Conservation (phyloP, 805 yeast genomes). For the Saccharomycopsis fibuligera region DNA sequence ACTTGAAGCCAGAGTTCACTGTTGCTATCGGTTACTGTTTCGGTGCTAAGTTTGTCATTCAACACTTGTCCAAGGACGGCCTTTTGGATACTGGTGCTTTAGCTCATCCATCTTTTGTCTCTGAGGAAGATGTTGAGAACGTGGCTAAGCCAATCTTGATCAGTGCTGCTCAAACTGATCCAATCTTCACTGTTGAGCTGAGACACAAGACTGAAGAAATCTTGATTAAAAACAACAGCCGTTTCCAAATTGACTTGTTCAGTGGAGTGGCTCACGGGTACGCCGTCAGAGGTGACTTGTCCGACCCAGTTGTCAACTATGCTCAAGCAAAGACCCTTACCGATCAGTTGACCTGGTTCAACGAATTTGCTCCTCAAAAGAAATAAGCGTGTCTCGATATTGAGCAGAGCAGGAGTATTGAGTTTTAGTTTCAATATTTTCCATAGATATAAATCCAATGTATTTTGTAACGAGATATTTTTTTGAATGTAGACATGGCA, state of each 20-base stretch:
- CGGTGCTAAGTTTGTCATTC: conserved; percentile 67
- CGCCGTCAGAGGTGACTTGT: conserved; percentile 69
- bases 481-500: too few relatives aligned
- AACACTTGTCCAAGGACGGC: conserved; percentile 29
- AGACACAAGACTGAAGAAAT: conserved; percentile 56
- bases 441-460: too few relatives aligned
- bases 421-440: too few relatives aligned
- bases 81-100: conserved; percentile 56
- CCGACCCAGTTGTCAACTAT: conserved; percentile 44
- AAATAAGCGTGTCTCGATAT: too few relatives aligned
- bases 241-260: conserved; percentile 56
- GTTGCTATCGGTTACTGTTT: conserved; percentile 74
- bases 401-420: too few relatives aligned
- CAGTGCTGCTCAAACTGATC: conserved; percentile 70
- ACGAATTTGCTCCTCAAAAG: neutral
- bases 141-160: conserved; percentile 60
- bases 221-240: conserved; percentile 45
- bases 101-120: conserved; percentile 79
- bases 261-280: conserved; percentile 70
- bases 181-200: conserved; percentile 53
- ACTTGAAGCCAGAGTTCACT: conserved; percentile 34
- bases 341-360: conserved; percentile 8
- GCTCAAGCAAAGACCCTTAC: conserved; percentile 34
- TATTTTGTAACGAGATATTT: too few relatives aligned
- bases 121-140: conserved; percentile 55